Conservation (phyloP, 306 rosid genomes). For the Cyclanthera cordifolia region DNA sequence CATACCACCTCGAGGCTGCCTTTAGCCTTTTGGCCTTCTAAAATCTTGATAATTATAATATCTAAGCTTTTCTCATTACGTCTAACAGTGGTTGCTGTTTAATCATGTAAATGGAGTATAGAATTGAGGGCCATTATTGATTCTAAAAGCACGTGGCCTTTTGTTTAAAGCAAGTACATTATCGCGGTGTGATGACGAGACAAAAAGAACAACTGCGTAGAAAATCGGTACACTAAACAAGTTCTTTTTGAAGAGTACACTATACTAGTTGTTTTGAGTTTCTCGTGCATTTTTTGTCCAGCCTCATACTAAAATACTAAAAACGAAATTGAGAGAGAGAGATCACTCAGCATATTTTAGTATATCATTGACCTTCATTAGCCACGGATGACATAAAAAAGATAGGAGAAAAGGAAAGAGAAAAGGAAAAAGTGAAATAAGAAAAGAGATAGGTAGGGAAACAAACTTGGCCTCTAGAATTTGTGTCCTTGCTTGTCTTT, state of each 20-base stretch:
- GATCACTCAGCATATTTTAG: not conserved
- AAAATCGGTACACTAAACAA: not conserved
- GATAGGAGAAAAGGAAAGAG: not conserved
- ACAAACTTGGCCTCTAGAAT: constrained; percentile 41
- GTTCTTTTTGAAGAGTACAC: not conserved
- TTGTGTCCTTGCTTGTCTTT: constrained; percentile 16
- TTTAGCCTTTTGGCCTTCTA: no score
- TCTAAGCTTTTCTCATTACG: not conserved
- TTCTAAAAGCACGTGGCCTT: not conserved
- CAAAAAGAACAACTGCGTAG: not conserved
- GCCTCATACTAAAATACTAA: no score
- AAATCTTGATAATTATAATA: no score
- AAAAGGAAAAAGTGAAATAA: not conserved
- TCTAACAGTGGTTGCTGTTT: not conserved
- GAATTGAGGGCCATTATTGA: not conserved
- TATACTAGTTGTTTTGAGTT: not conserved
- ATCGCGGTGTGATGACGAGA: not conserved
- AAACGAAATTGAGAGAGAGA: not conserved
- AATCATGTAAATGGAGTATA: not conserved
- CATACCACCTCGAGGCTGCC: no score
- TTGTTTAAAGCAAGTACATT: not conserved
- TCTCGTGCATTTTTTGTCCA: not conserved
- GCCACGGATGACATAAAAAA: not conserved
- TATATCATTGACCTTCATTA: not conserved
- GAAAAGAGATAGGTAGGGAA: constrained; percentile 12